A percentile compares a stretch with the other conserved stretches of the same genome.
Evolutionary conservation across 345 rosid genomes (phyloP).

Genomic region (Salix koriyanagi): DNA sequence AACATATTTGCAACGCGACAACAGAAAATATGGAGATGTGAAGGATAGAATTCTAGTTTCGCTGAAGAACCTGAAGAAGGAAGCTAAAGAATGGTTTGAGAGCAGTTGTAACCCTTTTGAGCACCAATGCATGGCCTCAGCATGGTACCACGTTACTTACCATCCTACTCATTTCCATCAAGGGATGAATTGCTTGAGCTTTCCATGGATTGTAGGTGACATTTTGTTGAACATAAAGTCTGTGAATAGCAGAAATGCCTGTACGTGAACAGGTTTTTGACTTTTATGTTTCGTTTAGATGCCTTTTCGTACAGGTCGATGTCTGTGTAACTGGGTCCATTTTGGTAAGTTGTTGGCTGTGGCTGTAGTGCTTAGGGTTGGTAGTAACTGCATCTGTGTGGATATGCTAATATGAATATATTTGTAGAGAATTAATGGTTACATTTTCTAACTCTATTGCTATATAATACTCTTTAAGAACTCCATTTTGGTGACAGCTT

Average conservation of each 20-base stretch:
- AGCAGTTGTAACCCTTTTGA: constrained; percentile 40
- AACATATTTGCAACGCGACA: constrained; percentile 64
- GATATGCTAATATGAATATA: no score
- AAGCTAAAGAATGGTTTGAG: constrained; percentile 68
- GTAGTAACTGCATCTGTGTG: no score
- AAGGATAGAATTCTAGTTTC: constrained; percentile 66
- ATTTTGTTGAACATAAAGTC: constrained; percentile 54
- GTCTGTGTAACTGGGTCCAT: no score
- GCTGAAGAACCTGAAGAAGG: constrained; percentile 50
- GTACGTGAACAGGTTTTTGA: not conserved
- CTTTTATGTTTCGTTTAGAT: not conserved
- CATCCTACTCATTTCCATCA: constrained; percentile 40
- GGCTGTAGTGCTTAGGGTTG: no score
- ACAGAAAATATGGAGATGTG: constrained; percentile 64
- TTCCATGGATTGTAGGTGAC: constrained; percentile 78
- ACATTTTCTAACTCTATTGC: no score
- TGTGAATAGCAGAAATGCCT: constrained; percentile 19
- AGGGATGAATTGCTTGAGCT: constrained; percentile 53
- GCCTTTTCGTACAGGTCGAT: not conserved
- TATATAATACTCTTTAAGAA: no score
- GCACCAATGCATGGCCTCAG: constrained; percentile 57
- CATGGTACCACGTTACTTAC: constrained; percentile 82
- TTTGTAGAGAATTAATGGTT: no score
- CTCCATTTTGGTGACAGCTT: no score
- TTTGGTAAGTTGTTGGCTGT: no score